Evolutionary conservation across 805 yeast genomes (phyloP).

Genomic region (Schwanniomyces vanrijiae): DNA sequence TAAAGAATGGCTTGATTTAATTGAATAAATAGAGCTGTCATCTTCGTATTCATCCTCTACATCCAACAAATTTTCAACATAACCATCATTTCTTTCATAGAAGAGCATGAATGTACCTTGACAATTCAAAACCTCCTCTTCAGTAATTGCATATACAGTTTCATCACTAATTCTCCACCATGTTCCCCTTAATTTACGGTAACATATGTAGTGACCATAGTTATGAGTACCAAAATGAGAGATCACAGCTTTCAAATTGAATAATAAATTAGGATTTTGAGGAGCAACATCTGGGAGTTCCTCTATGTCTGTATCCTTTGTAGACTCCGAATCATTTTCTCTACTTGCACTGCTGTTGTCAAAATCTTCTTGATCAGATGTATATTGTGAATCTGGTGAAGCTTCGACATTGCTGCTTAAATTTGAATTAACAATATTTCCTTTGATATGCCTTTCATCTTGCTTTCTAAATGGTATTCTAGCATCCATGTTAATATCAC

Average conservation of each 20-base stretch:
- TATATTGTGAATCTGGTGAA: conserved; percentile 6
- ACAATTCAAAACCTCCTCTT: conserved; percentile 73
- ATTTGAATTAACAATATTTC: background rate
- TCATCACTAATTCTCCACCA: conserved; percentile 98
- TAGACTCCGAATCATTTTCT: conserved; percentile 8
- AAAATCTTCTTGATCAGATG: conserved; percentile 7
- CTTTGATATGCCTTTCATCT: conserved; percentile 30
- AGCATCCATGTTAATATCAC: conserved; percentile 77
- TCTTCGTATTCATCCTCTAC: conserved; percentile 10
- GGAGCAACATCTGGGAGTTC: background rate
- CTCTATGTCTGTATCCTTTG: conserved; percentile 7
- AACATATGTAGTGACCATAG: conserved; percentile 95
- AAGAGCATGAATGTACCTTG: conserved; percentile 94
- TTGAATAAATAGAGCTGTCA: background rate
- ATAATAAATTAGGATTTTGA: conserved; percentile 49
- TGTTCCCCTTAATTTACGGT: conserved; percentile 71
- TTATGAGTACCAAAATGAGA: conserved; percentile 95
- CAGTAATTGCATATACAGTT: conserved; percentile 75
- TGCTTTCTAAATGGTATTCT: conserved; percentile 69
- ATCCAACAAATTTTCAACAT: conserved; percentile 17
- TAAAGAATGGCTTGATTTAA: background rate
- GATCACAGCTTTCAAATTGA: conserved; percentile 79
- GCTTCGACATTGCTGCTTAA: background rate
- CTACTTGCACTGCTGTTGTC: conserved; percentile 5
- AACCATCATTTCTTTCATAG: conserved; percentile 56